phyloP scores from a whole-genome alignment of 768 basidiomycete species.

The Tulasnella sp. region DNA sequence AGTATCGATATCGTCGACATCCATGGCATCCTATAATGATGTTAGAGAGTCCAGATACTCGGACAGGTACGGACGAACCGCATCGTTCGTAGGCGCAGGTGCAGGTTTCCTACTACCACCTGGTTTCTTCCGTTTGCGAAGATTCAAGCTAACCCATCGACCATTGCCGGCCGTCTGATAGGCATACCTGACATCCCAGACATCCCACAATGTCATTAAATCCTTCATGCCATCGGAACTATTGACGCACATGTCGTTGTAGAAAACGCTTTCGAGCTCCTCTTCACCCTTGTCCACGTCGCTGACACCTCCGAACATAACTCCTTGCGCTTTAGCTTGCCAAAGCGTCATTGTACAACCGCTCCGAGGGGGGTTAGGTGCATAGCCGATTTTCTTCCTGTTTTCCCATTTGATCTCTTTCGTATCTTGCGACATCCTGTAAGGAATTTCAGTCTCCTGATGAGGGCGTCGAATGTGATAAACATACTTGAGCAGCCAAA shows the following conservation, averaged over 20 bases:
- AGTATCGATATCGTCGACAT: too few species aligned
- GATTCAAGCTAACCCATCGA: constrained; percentile 62
- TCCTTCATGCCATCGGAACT: neutral
- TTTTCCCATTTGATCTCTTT: constrained; percentile 72
- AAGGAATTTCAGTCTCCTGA: constrained; percentile 19
- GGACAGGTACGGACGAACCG: too few species aligned
- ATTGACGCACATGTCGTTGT: constrained; percentile 62
- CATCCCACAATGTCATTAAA: neutral
- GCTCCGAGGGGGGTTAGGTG: constrained; percentile 49
- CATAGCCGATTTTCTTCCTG: constrained; percentile 62
- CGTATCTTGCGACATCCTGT: constrained; percentile 33
- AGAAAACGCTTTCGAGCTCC: constrained; percentile 69
- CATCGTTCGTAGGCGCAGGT: constrained; percentile 9
- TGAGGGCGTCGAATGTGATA: neutral
- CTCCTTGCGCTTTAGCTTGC: constrained; percentile 50
- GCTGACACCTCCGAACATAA: constrained; percentile 79
- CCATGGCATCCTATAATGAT: too few species aligned
- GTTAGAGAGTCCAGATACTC: too few species aligned
- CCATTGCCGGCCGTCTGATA: constrained; percentile 67
- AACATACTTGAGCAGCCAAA: constrained; percentile 67
- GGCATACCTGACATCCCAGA: constrained; percentile 41
- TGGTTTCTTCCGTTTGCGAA: constrained; percentile 39
- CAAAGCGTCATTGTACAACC: constrained; percentile 85
- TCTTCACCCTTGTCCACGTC: constrained; percentile 83
- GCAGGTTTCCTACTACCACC: constrained; percentile 30